These are phyloP conservation scores for Annulohypoxylon nitens DNA, from an alignment of 495 filamentous ascomycete species.

Conservation along the genomic window DNA sequence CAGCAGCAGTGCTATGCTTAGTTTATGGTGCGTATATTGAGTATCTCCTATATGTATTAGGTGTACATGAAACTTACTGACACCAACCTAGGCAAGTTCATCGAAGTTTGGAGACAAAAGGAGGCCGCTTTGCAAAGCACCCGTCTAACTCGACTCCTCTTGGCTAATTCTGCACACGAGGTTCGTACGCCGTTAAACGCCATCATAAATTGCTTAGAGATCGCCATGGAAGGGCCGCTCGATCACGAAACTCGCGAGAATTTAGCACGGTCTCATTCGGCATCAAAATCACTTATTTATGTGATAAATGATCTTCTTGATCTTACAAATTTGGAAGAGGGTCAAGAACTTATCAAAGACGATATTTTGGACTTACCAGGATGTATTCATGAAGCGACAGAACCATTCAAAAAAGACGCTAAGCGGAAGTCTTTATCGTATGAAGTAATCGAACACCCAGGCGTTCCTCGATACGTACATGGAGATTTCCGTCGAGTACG, in stretches of 20 bases:
- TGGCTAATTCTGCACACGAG: conserved; percentile 95
- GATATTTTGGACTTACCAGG: conserved; percentile 80
- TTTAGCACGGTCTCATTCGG: conserved; percentile 87
- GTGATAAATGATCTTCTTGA: conserved; percentile 97
- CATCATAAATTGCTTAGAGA: conserved; percentile 96
- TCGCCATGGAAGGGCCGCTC: conserved; percentile 86
- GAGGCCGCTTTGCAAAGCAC: conserved; percentile 87
- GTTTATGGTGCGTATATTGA: conserved; percentile 81
- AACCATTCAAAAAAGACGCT: conserved; percentile 79
- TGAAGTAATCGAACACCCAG: conserved; percentile 74
- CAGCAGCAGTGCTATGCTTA: conserved; percentile 87
- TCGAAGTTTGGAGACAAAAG: conserved; percentile 93
- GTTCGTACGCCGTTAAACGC: conserved; percentile 95
- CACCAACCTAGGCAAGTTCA: conserved; percentile 65
- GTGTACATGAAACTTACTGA: conserved; percentile 10
- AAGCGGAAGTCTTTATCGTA: conserved; percentile 80
- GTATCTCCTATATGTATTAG: neutral
- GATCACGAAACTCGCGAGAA: conserved; percentile 91
- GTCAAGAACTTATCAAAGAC: conserved; percentile 82
- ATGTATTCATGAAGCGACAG: conserved; percentile 81
- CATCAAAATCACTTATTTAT: conserved; percentile 95
- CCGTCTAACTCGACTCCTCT: conserved; percentile 80
- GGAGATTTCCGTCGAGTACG: conserved; percentile 85
- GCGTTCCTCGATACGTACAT: conserved; percentile 76
- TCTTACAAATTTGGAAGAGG: conserved; percentile 89